A percentile compares a stretch with the other conserved stretches of the same genome.
phyloP scores from a whole-genome alignment of 345 rosid species.

The Eucalyptus pumila region DNA sequence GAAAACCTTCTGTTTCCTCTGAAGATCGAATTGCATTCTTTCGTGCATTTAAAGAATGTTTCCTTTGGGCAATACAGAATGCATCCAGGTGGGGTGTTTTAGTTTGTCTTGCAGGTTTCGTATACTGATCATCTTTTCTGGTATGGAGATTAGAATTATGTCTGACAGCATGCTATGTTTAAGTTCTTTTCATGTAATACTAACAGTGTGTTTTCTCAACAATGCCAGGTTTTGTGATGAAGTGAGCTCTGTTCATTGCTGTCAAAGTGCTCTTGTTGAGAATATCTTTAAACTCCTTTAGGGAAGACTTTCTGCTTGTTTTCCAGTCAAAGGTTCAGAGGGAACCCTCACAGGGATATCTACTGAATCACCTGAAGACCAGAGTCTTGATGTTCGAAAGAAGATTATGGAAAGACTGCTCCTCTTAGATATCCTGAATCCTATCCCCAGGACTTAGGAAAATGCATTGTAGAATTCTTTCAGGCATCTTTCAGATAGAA shows the following conservation, averaged over 20 bases:
- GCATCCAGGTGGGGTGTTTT: constrained; percentile 41
- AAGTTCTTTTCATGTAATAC: background rate
- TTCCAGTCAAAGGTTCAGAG: constrained; percentile 7
- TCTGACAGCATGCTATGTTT: background rate
- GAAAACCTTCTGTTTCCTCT: constrained; percentile 40
- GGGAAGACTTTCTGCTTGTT: constrained; percentile 51
- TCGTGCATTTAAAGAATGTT: constrained; percentile 66
- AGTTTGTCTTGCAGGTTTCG: background rate
- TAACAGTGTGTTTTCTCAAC: background rate
- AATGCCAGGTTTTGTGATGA: constrained; percentile 40
- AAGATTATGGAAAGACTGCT: constrained; percentile 19
- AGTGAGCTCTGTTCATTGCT: constrained; percentile 26
- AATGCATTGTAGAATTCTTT: constrained; percentile 72
- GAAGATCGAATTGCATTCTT: constrained; percentile 47
- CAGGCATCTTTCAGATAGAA: constrained; percentile 35
- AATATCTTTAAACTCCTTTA: no score
- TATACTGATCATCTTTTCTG: background rate
- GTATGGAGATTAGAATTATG: background rate
- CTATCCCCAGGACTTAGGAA: constrained; percentile 64
- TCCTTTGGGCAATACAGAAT: constrained; percentile 70
- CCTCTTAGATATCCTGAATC: constrained; percentile 14
- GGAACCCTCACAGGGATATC: constrained; percentile 5
- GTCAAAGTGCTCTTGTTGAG: constrained; percentile 44
- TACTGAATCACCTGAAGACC: constrained; percentile 7
- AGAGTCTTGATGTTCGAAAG: constrained; percentile 6